A percentile compares a stretch with the other conserved stretches of the same genome.
These are phyloP conservation scores for Lipomyces starkeyi DNA, from an alignment of 805 yeast species.

Conservation along the genomic window DNA sequence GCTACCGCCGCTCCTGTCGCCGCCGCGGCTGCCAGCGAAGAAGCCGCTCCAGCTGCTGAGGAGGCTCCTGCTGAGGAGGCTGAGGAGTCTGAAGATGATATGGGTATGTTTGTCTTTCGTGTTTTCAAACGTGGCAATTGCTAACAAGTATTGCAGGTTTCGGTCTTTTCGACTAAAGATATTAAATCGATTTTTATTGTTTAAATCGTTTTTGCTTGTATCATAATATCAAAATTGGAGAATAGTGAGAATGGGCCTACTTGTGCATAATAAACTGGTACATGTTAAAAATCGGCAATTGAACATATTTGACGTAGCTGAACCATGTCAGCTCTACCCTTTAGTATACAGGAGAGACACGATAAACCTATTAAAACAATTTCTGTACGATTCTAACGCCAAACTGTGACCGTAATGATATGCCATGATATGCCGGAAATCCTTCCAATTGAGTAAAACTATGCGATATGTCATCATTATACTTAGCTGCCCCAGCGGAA, in stretches of 20 bases:
- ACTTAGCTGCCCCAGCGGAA: slow-evolving; percentile 27
- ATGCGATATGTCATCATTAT: background rate
- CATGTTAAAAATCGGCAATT: background rate
- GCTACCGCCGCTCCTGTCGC: slow-evolving; percentile 98
- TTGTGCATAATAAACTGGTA: slow-evolving; percentile 6
- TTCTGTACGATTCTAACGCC: background rate
- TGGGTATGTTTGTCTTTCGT: slow-evolving; percentile 55
- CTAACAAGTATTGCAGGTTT: slow-evolving; percentile 52
- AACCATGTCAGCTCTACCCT: background rate
- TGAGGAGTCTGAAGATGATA: slow-evolving; percentile 67
- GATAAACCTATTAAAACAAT: background rate
- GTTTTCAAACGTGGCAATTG: background rate
- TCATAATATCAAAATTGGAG: slow-evolving; percentile 1
- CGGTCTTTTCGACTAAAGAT: slow-evolving; percentile 93
- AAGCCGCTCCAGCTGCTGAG: slow-evolving; percentile 72
- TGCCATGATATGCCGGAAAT: too few relatives aligned
- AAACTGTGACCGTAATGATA: background rate
- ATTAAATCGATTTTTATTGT: slow-evolving; percentile 1
- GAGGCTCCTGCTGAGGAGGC: slow-evolving; percentile 74
- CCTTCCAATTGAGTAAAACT: background rate
- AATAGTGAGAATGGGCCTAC: slow-evolving; percentile 6
- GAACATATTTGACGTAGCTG: background rate
- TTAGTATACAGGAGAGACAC: background rate
- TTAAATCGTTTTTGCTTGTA: background rate
- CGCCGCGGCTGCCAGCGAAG: slow-evolving; percentile 66